phyloP scores from a whole-genome alignment of 768 basidiomycete genomes.

The Boletellus ananas region DNA sequence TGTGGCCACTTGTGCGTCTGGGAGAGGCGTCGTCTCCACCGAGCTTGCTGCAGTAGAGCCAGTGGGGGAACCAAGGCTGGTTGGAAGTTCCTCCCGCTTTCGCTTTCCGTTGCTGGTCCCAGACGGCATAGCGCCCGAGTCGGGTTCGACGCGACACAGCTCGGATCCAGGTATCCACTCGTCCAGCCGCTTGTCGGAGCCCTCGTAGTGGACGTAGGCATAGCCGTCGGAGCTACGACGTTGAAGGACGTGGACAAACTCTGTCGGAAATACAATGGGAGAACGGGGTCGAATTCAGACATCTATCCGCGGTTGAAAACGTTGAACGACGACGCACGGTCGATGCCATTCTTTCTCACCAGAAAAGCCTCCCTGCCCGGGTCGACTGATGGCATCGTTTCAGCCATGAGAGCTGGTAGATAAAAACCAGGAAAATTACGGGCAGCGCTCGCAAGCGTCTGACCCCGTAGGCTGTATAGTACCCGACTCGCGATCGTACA shows the following conservation, averaged over 20 bases:
- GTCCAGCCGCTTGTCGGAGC: constrained; percentile 68
- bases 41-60: constrained; percentile 25
- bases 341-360: constrained; percentile 32
- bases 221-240: constrained; percentile 40
- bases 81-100: constrained; percentile 19
- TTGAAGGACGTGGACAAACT: constrained; percentile 50
- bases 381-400: constrained; percentile 7
- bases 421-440: neutral
- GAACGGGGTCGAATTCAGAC: constrained; percentile 8
- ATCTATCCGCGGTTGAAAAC: constrained; percentile 7
- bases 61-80: constrained; percentile 16
- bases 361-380: constrained; percentile 12
- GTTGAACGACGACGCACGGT: constrained; percentile 32
- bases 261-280: constrained; percentile 25
- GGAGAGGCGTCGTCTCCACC: constrained; percentile 4
- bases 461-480: neutral
- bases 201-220: constrained; percentile 70
- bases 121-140: constrained; percentile 9
- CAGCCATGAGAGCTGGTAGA: constrained; percentile 19
- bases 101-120: constrained; percentile 33
- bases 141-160: constrained; percentile 32
- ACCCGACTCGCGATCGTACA: neutral
- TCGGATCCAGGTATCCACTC: constrained; percentile 60
- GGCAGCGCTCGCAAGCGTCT: neutral
- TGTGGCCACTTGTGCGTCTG: constrained; percentile 12